A percentile compares a stretch with the other conserved stretches of the same genome.
These are phyloP conservation scores for Hyphopichia pseudoburtonii DNA, from an alignment of 1,139 yeast genomes.

Conservation along the genomic window DNA sequence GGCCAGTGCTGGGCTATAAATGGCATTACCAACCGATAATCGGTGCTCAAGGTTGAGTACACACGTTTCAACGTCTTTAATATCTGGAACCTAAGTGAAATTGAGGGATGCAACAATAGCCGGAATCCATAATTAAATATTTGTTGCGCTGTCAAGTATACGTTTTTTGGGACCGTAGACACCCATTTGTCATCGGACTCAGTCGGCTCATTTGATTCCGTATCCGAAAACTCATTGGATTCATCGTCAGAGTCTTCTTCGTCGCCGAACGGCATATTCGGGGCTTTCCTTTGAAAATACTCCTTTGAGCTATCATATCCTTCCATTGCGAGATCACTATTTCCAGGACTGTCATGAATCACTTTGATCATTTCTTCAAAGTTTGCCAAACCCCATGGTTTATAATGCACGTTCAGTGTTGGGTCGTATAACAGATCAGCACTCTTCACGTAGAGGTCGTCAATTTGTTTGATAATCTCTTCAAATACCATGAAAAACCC, in stretches of 20 bases:
- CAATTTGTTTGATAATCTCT: constrained; percentile 58
- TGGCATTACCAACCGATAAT: constrained; percentile 61
- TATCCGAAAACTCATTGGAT: constrained; percentile 22
- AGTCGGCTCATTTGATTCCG: constrained; percentile 17
- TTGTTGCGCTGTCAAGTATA: constrained; percentile 58
- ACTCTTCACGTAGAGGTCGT: constrained; percentile 30
- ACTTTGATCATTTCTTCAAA: constrained; percentile 39
- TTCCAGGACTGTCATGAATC: constrained; percentile 33
- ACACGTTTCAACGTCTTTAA: constrained; percentile 49
- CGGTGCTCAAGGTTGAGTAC: constrained; percentile 64
- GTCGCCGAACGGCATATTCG: constrained; percentile 36
- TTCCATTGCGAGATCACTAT: constrained; percentile 9
- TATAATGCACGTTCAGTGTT: constrained; percentile 25
- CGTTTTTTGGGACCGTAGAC: constrained; percentile 59
- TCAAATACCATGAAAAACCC: constrained; percentile 75
- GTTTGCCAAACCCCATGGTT: constrained; percentile 57
- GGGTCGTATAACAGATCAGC: constrained; percentile 13
- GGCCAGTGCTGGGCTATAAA: constrained; percentile 74
- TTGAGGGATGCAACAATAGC: constrained; percentile 68
- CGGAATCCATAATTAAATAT: constrained; percentile 71
- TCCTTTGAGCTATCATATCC: constrained; percentile 32
- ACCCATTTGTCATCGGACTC: constrained; percentile 46
- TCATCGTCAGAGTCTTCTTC: constrained; percentile 43
- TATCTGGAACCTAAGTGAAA: constrained; percentile 54
- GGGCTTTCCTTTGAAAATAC: constrained; percentile 31